These are phyloP conservation scores for Pyrenophora graminea DNA, from an alignment of 2,329 filamentous ascomycete genomes.

Conservation along the genomic window DNA sequence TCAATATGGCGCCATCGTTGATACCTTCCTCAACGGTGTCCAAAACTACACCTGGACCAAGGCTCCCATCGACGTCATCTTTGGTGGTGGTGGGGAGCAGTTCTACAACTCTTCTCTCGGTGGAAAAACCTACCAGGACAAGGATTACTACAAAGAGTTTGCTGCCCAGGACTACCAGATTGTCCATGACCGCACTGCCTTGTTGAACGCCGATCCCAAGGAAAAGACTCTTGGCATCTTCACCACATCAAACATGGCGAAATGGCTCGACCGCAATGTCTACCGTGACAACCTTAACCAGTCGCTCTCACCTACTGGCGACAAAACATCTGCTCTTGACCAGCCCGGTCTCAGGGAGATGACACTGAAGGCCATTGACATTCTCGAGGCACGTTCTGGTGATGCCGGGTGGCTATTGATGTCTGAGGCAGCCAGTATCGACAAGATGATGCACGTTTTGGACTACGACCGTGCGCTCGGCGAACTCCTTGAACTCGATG, in stretches of 20 bases:
- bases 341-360: conserved; percentile 86
- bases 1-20: conserved; percentile 72
- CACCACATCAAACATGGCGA: conserved; percentile 72
- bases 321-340: conserved; percentile 67
- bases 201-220: conserved; percentile 61
- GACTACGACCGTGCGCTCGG: conserved; percentile 86
- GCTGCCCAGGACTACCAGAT: conserved; percentile 72
- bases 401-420: conserved; percentile 84
- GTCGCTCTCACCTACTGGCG: conserved; percentile 71
- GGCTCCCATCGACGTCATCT: conserved; percentile 75
- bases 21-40: conserved; percentile 75
- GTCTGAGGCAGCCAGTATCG: conserved; percentile 82
- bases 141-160: conserved; percentile 75
- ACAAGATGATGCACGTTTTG: conserved; percentile 85
- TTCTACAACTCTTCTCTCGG: conserved; percentile 64
- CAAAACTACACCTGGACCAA: conserved; percentile 81
- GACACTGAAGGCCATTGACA: conserved; percentile 83
- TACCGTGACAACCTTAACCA: conserved; percentile 72
- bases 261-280: conserved; percentile 85
- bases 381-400: conserved; percentile 67
- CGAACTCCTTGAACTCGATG: conserved; percentile 83
- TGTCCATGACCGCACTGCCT: conserved; percentile 73
- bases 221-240: conserved; percentile 78
- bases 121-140: conserved; percentile 66
- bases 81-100: conserved; percentile 81